These are phyloP conservation scores for Eragrostis curvula DNA, from an alignment of 176 grass and related monocot genomes.

Conservation along the genomic window DNA sequence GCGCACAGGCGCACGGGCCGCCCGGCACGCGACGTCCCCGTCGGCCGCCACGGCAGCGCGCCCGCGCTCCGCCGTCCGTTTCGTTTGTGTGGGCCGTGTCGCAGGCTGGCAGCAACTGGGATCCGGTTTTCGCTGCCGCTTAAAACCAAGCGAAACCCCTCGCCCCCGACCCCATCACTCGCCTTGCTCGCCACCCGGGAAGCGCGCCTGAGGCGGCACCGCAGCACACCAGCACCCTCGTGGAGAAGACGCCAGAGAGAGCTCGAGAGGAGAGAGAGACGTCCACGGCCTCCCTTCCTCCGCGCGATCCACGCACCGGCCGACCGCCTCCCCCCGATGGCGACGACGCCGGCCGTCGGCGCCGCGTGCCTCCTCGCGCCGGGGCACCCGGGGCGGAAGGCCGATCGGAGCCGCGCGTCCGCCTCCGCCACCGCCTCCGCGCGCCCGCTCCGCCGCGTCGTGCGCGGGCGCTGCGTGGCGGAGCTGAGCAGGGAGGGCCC, in stretches of 20 bases:
- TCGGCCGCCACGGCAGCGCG: too few relatives aligned
- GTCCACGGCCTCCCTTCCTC: not conserved
- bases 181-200: conserved; percentile 10
- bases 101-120: not conserved
- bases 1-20: too few relatives aligned
- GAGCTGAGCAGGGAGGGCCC: conserved; percentile 51
- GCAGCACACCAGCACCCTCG: not conserved
- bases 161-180: conserved; percentile 29
- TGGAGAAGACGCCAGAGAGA: not conserved
- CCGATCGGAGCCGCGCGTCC: not conserved
- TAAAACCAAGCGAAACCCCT: conserved; percentile 20
- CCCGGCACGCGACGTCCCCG: too few relatives aligned
- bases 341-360: conserved; percentile 39
- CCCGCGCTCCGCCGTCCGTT: not conserved
- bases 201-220: conserved; percentile 36
- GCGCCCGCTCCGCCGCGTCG: not conserved
- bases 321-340: not conserved
- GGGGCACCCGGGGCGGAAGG: not conserved
- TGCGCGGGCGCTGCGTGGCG: conserved; percentile 43
- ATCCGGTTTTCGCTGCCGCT: conserved; percentile 35
- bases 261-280: not conserved
- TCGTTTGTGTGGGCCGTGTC: not conserved
- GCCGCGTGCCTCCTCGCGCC: conserved; percentile 38
- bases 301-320: not conserved
- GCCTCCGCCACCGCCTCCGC: not conserved